A percentile compares a stretch with the other conserved stretches of the same genome.
phyloP scores from a whole-genome alignment of 352 stramenopile genomes.

The Thraustochytrium sp. region DNA sequence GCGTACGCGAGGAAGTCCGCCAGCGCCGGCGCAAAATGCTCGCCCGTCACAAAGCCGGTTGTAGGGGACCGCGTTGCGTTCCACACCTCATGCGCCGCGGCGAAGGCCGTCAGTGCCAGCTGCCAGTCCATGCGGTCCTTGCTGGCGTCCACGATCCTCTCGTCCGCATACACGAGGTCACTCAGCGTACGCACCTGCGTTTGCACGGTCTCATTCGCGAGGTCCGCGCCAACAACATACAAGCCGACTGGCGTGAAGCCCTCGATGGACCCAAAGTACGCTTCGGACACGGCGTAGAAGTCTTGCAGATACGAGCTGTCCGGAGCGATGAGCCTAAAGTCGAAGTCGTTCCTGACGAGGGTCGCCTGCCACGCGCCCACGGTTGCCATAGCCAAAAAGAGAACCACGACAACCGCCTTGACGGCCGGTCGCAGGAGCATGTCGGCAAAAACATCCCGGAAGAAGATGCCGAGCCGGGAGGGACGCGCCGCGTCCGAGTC shows the following conservation, averaged over 20 bases:
- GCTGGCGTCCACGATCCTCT: no score
- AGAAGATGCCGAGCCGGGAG: no score
- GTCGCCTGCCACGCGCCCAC: background rate
- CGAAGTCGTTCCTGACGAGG: background rate
- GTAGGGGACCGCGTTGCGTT: no score
- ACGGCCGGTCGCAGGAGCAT: background rate
- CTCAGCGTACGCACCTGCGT: background rate
- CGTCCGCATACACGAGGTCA: background rate
- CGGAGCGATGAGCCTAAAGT: background rate
- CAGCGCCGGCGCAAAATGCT: constrained; percentile 40
- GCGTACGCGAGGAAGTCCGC: constrained; percentile 4
- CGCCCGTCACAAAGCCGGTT: background rate
- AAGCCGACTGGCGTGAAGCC: background rate
- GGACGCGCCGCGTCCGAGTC: no score
- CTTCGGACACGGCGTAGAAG: background rate
- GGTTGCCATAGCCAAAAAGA: background rate
- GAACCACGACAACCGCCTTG: background rate
- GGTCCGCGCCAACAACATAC: background rate
- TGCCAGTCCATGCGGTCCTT: no score
- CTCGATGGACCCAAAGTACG: background rate
- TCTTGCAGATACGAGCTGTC: background rate
- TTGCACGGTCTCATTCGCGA: background rate
- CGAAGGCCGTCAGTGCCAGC: constrained; percentile 40
- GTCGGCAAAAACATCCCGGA: background rate
- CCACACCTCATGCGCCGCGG: background rate